phyloP scores from a whole-genome alignment of 2,329 filamentous ascomycete genomes.

The Pseudogymnoascus sp. region DNA sequence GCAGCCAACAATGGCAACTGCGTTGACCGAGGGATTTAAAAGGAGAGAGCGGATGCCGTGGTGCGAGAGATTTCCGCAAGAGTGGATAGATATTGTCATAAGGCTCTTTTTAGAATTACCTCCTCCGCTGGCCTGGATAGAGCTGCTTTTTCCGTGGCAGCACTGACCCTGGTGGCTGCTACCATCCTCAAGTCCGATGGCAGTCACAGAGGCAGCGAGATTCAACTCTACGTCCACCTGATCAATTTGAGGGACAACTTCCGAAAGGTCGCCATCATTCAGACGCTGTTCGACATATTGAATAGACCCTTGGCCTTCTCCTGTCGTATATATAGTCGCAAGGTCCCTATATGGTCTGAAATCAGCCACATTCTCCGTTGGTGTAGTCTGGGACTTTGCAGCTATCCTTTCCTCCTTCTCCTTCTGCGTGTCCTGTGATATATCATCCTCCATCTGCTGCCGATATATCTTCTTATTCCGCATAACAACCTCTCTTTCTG shows the following conservation, averaged over 20 bases:
- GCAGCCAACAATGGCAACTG: constrained; percentile 94
- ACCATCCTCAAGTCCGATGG: background rate
- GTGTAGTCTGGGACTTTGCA: constrained; percentile 26
- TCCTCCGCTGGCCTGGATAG: constrained; percentile 21
- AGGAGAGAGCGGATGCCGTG: constrained; percentile 82
- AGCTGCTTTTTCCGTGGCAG: background rate
- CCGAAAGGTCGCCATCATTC: constrained; percentile 62
- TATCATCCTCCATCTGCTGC: constrained; percentile 18
- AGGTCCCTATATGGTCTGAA: constrained; percentile 45
- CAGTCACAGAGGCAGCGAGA: background rate
- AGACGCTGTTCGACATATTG: constrained; percentile 72
- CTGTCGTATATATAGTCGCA: constrained; percentile 44
- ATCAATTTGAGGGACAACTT: constrained; percentile 57
- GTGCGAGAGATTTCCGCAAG: constrained; percentile 94
- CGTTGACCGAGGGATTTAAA: constrained; percentile 73
- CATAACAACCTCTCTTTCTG: constrained; percentile 63
- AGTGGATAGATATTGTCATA: constrained; percentile 93
- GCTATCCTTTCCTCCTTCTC: constrained; percentile 34
- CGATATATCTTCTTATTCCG: constrained; percentile 77
- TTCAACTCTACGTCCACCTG: constrained; percentile 29
- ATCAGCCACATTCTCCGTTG: constrained; percentile 30
- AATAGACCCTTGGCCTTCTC: constrained; percentile 60
- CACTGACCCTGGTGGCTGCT: constrained; percentile 13
- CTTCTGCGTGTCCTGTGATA: constrained; percentile 38
- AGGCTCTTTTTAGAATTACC: constrained; percentile 34